These are phyloP conservation scores for Pleurotus salmoneostramineus DNA, from an alignment of 768 basidiomycete species.

Conservation along the genomic window DNA sequence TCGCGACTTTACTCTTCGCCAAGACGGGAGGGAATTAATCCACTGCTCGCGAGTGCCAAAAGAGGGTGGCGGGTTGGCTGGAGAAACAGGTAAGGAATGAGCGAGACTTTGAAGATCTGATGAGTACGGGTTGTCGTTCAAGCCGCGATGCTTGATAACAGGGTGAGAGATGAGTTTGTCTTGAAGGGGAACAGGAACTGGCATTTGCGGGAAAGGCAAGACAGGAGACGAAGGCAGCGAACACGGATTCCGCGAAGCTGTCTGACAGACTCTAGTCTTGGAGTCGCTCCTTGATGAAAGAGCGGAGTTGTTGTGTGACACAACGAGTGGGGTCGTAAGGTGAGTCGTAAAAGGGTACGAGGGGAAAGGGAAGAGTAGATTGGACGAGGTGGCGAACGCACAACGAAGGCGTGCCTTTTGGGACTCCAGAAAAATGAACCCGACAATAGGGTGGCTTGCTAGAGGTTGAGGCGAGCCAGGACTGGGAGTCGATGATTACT, in stretches of 20 bases:
- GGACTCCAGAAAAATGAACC: constrained; percentile 25
- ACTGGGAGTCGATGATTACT: constrained; percentile 24
- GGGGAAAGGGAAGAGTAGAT: constrained; percentile 11
- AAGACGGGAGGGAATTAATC: constrained; percentile 67
- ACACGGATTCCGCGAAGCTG: constrained; percentile 39
- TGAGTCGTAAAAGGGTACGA: constrained; percentile 53
- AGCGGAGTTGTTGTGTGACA: constrained; percentile 28
- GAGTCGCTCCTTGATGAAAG: constrained; percentile 33
- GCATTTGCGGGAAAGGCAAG: constrained; percentile 62
- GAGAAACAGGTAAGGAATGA: constrained; percentile 55
- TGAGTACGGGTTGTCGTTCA: constrained; percentile 38
- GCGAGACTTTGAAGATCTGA: constrained; percentile 44
- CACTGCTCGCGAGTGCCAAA: constrained; percentile 69
- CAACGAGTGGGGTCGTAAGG: constrained; percentile 58
- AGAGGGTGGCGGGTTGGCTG: constrained; percentile 58
- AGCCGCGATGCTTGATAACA: constrained; percentile 55
- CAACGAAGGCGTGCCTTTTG: constrained; percentile 93
- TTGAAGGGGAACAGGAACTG: constrained; percentile 75
- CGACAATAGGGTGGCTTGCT: constrained; percentile 28
- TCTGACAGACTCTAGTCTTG: constrained; percentile 38
- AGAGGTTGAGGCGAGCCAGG: constrained; percentile 16
- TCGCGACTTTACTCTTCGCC: constrained; percentile 66
- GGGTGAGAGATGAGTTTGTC: constrained; percentile 57
- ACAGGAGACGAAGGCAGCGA: constrained; percentile 36
- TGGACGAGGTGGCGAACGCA: constrained; percentile 66